Conservation (phyloP, 495 filamentous ascomycete species). For the Penicillium verhagenii region DNA sequence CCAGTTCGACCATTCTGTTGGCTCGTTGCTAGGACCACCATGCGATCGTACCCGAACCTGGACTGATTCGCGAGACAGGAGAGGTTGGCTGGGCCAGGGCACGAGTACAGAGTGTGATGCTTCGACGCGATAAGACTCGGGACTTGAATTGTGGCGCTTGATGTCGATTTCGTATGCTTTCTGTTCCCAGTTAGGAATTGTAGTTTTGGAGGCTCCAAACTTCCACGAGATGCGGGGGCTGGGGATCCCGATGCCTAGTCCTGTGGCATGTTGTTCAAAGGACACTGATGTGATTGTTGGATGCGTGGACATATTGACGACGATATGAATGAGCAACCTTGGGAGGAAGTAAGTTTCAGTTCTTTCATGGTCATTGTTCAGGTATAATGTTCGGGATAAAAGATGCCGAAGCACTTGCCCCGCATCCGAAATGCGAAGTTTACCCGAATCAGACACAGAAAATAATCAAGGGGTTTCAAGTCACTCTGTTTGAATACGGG, state of each 20-base stretch:
- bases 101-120: constrained; percentile 42
- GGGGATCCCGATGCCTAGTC: constrained; percentile 26
- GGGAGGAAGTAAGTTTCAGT: not conserved
- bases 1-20: constrained; percentile 39
- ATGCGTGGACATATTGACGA: constrained; percentile 6
- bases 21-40: constrained; percentile 14
- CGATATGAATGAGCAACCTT: not conserved
- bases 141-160: not conserved
- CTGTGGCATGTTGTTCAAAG: constrained; percentile 34
- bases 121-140: constrained; percentile 13
- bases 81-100: constrained; percentile 47
- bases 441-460: not conserved
- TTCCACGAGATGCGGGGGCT: constrained; percentile 37
- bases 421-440: not conserved
- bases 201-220: constrained; percentile 16
- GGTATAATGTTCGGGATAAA: not conserved
- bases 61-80: constrained; percentile 41
- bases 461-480: too few relatives aligned
- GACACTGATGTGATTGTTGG: constrained; percentile 16
- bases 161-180: constrained; percentile 38
- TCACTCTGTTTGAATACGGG: too few relatives aligned
- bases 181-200: constrained; percentile 32
- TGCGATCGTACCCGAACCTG: constrained; percentile 38
- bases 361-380: not conserved
- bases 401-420: not conserved